phyloP scores from a whole-genome alignment of 2,329 filamentous ascomycete genomes.

The Cladophialophora bantiana region DNA sequence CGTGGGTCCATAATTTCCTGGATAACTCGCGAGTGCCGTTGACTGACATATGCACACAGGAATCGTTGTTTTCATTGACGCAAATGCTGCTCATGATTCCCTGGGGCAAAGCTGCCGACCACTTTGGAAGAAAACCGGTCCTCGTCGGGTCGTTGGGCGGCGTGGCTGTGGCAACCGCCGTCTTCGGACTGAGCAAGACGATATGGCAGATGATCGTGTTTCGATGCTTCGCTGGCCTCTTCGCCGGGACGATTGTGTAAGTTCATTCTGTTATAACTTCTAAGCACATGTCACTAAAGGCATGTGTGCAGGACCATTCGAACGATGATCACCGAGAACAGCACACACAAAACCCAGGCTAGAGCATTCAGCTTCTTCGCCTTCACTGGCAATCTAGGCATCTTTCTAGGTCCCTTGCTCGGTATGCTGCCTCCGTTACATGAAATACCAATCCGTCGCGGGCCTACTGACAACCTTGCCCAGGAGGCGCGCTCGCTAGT shows the following conservation, averaged over 20 bases:
- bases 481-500: constrained; percentile 71
- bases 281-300: background rate
- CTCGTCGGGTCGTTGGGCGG: constrained; percentile 72
- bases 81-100: constrained; percentile 80
- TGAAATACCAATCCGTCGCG: constrained; percentile 36
- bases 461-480: constrained; percentile 3
- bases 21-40: background rate
- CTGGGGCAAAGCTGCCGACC: constrained; percentile 73
- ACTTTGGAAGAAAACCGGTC: constrained; percentile 73
- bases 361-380: constrained; percentile 78
- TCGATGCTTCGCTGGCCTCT: constrained; percentile 74
- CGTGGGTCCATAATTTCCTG: constrained; percentile 54
- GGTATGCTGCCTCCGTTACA: constrained; percentile 38
- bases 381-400: constrained; percentile 75
- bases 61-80: constrained; percentile 73
- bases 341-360: constrained; percentile 73
- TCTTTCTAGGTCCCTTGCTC: constrained; percentile 73
- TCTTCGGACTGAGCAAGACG: constrained; percentile 72
- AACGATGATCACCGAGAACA: constrained; percentile 78
- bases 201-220: constrained; percentile 79
- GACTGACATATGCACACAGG: constrained; percentile 40
- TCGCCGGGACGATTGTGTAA: constrained; percentile 72
- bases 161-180: constrained; percentile 63
- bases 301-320: constrained; percentile 60
- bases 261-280: constrained; percentile 24